Evolutionary conservation across 2,329 filamentous ascomycete genomes (phyloP).

Genomic region (Orbilia oligospora): DNA sequence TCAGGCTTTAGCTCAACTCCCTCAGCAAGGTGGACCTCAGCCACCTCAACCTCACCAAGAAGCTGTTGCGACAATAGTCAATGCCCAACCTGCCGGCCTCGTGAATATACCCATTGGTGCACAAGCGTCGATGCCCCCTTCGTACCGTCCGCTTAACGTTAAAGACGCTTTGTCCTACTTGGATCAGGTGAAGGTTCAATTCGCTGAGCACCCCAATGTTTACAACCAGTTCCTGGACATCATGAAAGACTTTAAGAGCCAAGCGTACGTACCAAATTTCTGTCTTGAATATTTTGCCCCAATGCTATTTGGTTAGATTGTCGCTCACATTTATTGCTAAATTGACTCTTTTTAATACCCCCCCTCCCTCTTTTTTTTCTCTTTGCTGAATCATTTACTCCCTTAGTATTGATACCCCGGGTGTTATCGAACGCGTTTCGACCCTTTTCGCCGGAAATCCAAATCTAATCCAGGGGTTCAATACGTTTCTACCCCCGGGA

Average conservation of each 20-base stretch:
- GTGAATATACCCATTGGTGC: constrained; percentile 41
- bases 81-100: constrained; percentile 25
- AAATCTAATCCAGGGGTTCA: constrained; percentile 96
- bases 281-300: constrained; percentile 48
- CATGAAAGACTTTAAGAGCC: constrained; percentile 99
- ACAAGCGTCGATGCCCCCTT: constrained; percentile 61
- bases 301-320: constrained; percentile 25
- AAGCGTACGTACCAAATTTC: constrained; percentile 76
- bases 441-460: constrained; percentile 96
- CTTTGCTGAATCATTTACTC: constrained; percentile 24
- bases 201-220: constrained; percentile 95
- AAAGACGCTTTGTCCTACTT: constrained; percentile 91
- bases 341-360: no score
- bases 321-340: constrained; percentile 31
- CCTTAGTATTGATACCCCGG: constrained; percentile 89
- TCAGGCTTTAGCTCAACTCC: constrained; percentile 37
- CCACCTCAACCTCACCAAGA: constrained; percentile 53
- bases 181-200: constrained; percentile 98
- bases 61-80: constrained; percentile 37
- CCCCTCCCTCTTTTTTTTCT: neutral
- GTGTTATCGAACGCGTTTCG: constrained; percentile 96
- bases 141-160: constrained; percentile 68
- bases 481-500: constrained; percentile 94
- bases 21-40: constrained; percentile 35
- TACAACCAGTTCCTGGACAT: constrained; percentile 98